Evolutionary conservation across 805 yeast genomes (phyloP).

Genomic region (Metschnikowia santaceciliae): DNA sequence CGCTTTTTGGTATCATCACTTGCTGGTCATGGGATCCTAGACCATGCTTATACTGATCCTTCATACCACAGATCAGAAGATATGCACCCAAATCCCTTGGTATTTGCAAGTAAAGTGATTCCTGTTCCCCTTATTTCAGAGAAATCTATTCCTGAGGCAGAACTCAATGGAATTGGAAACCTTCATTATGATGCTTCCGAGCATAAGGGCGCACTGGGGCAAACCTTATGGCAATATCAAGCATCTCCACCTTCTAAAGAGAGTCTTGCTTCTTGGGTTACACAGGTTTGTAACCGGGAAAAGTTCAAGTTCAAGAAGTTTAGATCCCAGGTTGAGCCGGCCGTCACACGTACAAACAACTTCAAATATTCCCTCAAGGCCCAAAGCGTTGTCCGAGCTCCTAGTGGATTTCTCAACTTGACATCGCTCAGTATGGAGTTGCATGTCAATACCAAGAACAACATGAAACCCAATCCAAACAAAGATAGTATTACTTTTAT

Average conservation of each 20-base stretch:
- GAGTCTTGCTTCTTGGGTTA: conserved; percentile 35
- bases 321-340: conserved; percentile 51
- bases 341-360: conserved; percentile 38
- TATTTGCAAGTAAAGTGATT: conserved; percentile 66
- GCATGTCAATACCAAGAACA: conserved; percentile 54
- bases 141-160: not conserved
- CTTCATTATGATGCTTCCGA: not conserved
- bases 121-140: conserved; percentile 38
- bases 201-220: not conserved
- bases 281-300: conserved; percentile 11
- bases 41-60: conserved; percentile 58
- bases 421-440: conserved; percentile 65
- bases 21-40: conserved; percentile 44
- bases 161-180: not conserved
- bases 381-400: conserved; percentile 30
- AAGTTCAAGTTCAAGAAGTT: conserved; percentile 14
- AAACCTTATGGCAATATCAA: conserved; percentile 42
- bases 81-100: conserved; percentile 50
- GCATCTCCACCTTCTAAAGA: conserved; percentile 45
- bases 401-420: conserved; percentile 44
- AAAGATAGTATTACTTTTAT: conserved; percentile 56
- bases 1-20: conserved; percentile 24
- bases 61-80: conserved; percentile 54
- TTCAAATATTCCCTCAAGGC: conserved; percentile 38
- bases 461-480: conserved; percentile 57